Evolutionary conservation across 805 yeast species (phyloP).

Genomic region (Barnettozyma pratensis): DNA sequence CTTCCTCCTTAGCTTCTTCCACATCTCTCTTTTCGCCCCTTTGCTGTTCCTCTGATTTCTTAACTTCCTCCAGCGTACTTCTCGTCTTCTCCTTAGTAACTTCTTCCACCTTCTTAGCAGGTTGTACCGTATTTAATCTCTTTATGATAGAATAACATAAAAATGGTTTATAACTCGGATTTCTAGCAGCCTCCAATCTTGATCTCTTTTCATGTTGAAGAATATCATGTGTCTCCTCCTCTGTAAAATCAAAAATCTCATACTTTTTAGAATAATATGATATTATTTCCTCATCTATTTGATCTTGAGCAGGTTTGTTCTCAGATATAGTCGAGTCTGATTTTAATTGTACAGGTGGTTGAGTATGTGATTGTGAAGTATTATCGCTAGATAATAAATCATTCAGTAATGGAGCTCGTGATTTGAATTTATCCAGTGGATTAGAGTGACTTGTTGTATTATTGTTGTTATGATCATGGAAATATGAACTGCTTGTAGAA

Average conservation of each 20-base stretch:
- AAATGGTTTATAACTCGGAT: conserved; percentile 25
- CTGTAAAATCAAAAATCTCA: conserved; percentile 22
- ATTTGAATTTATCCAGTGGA: background rate
- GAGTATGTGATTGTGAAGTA: background rate
- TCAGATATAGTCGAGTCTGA: background rate
- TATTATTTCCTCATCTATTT: conserved; percentile 25
- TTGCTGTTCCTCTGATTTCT: conserved; percentile 1
- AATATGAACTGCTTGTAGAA: background rate
- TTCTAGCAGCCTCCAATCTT: conserved; percentile 21
- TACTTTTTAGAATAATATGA: conserved; percentile 24
- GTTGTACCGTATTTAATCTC: conserved; percentile 22
- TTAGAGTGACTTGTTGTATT: background rate
- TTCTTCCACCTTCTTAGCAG: conserved; percentile 6
- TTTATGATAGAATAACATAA: conserved; percentile 26
- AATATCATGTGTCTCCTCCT: conserved; percentile 27
- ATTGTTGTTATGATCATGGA: background rate
- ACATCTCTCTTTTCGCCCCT: background rate
- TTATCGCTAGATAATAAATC: conserved; percentile 2
- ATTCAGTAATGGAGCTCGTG: conserved; percentile 8
- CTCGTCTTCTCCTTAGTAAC: background rate
- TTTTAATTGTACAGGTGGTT: background rate
- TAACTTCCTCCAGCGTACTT: background rate
- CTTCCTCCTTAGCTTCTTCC: background rate
- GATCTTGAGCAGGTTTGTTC: background rate
- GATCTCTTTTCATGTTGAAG: conserved; percentile 26